Percentiles rank a stretch among this genome's conserved stretches.
phyloP scores from a whole-genome alignment of 2,329 filamentous ascomycete species.

The Aspergillus costaricaensis region DNA sequence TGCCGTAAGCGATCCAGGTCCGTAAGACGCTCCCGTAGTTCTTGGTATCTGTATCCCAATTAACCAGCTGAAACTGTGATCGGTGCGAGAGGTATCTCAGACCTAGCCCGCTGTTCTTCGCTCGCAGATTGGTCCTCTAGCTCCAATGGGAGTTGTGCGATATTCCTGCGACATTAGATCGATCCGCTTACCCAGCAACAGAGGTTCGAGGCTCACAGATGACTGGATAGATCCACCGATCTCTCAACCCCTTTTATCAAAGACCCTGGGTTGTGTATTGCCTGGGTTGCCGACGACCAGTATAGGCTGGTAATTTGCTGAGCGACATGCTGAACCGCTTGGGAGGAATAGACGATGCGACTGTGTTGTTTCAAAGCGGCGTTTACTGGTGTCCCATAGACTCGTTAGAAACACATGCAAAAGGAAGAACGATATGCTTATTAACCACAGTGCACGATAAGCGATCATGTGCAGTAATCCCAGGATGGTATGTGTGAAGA shows the following conservation, averaged over 20 bases:
- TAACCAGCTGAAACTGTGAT: conserved; percentile 26
- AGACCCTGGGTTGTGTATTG: conserved; percentile 26
- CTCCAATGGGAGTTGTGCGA: conserved; percentile 41
- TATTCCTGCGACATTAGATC: conserved; percentile 33
- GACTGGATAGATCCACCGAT: conserved; percentile 42
- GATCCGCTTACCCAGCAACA: not conserved
- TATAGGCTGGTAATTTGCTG: conserved; percentile 59
- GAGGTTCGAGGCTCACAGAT: conserved; percentile 31
- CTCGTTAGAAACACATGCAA: not conserved
- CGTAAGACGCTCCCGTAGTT: conserved; percentile 47
- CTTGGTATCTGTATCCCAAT: conserved; percentile 42
- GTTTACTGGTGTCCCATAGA: conserved; percentile 46
- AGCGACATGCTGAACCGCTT: conserved; percentile 58
- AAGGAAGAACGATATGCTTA: not conserved
- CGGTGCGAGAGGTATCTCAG: conserved; percentile 15
- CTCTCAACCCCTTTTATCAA: conserved; percentile 37
- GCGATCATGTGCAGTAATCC: not conserved
- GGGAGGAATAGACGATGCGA: conserved; percentile 55
- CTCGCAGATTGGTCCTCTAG: conserved; percentile 34
- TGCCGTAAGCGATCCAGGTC: conserved; percentile 49
- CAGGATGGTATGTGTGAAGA: too few species aligned
- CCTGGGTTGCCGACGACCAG: conserved; percentile 52
- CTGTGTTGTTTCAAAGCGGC: conserved; percentile 54
- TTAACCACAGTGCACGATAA: not conserved
- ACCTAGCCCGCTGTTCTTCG: conserved; percentile 39